Base-by-base conservation (phyloP, 768 basidiomycete genomes). In the Lactarius hatsudake region DNA sequence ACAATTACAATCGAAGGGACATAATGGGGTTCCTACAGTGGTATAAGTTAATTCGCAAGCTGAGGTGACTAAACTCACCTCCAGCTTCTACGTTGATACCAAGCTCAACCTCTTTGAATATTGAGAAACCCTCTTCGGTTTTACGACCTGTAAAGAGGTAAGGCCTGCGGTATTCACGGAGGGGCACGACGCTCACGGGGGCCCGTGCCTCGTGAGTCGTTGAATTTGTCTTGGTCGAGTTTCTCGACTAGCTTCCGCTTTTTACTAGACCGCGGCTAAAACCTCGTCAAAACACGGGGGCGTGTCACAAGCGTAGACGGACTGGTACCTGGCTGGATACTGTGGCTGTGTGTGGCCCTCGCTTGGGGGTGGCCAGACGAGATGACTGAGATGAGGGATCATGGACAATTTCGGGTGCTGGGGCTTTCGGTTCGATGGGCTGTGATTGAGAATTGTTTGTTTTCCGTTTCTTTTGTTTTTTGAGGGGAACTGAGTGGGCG, bases 1-100 rank as follows among this genome's bases (percentile, higher is more conserved):
- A 72, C 93, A 94, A 43, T 91, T 81, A 76, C 93, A 94, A 75
- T 94, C 93, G 74, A 94, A 94, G 7, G 93, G 93, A 78, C 93
- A 94, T 48, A 90, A 76, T 3, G 90, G 84, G 0, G 93, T 93
- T 75, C 91, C 93, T 94, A 77, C 38, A 67, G 56, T 57, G 74
- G 66, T 40, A 69, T 60, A 55, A 75, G 59, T 43, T 12, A 30
- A 56, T 66, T 70, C 34, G 65, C 57, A 62, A 69, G 65, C 68
- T 61, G 36, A 54, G 20, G 36, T 32, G 48, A 40, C 51, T 58
- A 61, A 36, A 72, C 85, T 78, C 76, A 91, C 93, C 91, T 74
- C 93, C 93, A 55, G 88, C 87, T 65, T 84, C 79, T 64, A 83
- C 79, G 51, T 77, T 77, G 61, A 94, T 87, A 18, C 89, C 87